Base-by-base conservation (phyloP, 345 rosid genomes). In the Lepidium africanum region DNA sequence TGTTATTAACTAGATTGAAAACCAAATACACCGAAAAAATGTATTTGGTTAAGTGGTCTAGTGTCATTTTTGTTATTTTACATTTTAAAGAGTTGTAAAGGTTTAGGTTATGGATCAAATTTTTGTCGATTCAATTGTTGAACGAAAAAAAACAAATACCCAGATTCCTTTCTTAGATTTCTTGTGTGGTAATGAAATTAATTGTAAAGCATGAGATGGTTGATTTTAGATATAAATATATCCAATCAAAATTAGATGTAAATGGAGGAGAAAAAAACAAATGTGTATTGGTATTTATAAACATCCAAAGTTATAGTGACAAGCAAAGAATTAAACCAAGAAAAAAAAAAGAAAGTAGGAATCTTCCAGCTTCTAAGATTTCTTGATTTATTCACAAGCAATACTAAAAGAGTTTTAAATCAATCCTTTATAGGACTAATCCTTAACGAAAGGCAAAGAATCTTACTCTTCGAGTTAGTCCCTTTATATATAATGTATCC, bases 351-450 rank as follows among this genome's bases (percentile, higher is more conserved):
- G 50, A 66, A 59, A 67, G 69, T 38, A 62, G 27, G 78, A 68
- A 68, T 75, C 78, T 69, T 75, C 74, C 66, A 69, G 78, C 74
- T 75, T 69, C 70, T 42, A 69, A 75, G 74, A 69, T 75, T 55
- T 53, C 78, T 75, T 75, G 60, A 75, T 75, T 75, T 69, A 69
- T 68, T 69, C 74, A 75, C 74, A 75, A 75, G 78, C 69, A 75
- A 75, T 32, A 38, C 54, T 42, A 62, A 68, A 68, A 55, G 47
- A 54, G 33, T 61, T 33, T 69, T 38, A 54, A 36, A 67, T 46
- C 60, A 61, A 54, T 10, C 21, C 6, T 66, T 42, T 46, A n/a
- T 36, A 6, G 14, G 52, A 40, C 65, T 75, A 68, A 69, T 69
- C 74, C 74, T 61, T 53, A 48, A 4, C 48, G 65, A 69, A 47